Evolutionary conservation across 1,139 yeast genomes (phyloP).

Genomic region (Tardiomyces depauwii): DNA sequence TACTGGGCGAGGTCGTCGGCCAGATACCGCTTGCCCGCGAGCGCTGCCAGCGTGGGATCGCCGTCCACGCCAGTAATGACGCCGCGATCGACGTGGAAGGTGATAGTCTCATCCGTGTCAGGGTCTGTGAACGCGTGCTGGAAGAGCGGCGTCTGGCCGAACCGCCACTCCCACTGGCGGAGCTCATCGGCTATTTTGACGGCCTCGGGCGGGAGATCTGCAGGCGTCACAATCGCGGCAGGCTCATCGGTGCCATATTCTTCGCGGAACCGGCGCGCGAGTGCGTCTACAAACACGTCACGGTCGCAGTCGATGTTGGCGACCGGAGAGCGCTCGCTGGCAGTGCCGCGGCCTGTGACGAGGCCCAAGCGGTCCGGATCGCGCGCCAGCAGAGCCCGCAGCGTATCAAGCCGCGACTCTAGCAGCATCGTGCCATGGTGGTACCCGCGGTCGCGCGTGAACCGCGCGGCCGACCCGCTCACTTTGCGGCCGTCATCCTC

Average conservation of each 20-base stretch:
- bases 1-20: neutral
- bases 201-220: conserved; percentile 38
- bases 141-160: conserved; percentile 61
- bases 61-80: conserved; percentile 15
- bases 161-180: conserved; percentile 58
- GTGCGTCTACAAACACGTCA: conserved; percentile 38
- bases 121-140: conserved; percentile 33
- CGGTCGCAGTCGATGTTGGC: conserved; percentile 43
- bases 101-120: conserved; percentile 26
- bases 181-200: conserved; percentile 34
- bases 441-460: conserved; percentile 71
- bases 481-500: conserved; percentile 40
- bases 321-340: conserved; percentile 71
- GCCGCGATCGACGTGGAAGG: conserved; percentile 35
- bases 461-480: conserved; percentile 85
- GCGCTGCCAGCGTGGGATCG: neutral
- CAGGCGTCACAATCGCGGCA: conserved; percentile 6
- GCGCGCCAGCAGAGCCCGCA: conserved; percentile 48
- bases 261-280: conserved; percentile 35
- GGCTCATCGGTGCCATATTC: conserved; percentile 15
- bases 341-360: conserved; percentile 52
- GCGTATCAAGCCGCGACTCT: conserved; percentile 45
- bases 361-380: conserved; percentile 33
- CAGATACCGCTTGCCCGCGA: neutral
- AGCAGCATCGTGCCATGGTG: conserved; percentile 97